Evolutionary conservation across 768 basidiomycete species (phyloP), one percentile per base, ranked within the genome.

Genomic region (Boletus vinaceobasis): DNA sequence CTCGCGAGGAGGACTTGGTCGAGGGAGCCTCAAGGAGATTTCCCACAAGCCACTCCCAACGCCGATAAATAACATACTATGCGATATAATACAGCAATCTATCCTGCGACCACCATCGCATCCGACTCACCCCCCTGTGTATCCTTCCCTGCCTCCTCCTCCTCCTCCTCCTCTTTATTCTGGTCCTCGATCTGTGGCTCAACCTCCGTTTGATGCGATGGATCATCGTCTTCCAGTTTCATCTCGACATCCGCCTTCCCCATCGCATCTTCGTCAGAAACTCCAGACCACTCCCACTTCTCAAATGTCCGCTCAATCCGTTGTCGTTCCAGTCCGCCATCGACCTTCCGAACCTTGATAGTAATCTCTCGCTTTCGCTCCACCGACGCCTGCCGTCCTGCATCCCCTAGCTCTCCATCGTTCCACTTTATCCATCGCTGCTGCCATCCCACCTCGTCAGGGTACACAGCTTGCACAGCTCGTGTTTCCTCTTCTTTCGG

Each of bases 231-330:
- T 21, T 62, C 60, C 37, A 59, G 23, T 50, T 65, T 69, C 71
- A 72, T 71, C 52, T 71, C 71, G 10, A 63, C 58, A n/a, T 72
- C 69, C 46, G 29, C 56, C 32, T 45, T 43, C 40, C 43, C 57
- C 42, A 11, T 45, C 56, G 42, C 46, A 11, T 23, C 36, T 14
- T 50, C 51, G 26, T 44, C 52, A 19, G 56, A 38, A 45, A 40
- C 43, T 7, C 54, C 55, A 21, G 67, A 52, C 87, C 87, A 89
- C 17, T 65, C 74, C 87, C 87, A 90, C 48, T 78, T 77, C 71
- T 91, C 89, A 40, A 85, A 70, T 26, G 76, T 72, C 55, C 89
- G 80, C 63, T 87, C 85, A 58, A 89, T 80, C 46, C 82, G 79
- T 59, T 91, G 88, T 59, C 88, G 75, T 65, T 90, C 89, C 39